phyloP scores from a whole-genome alignment of 305 asterid genomes.

The Fraxinus velutina region DNA sequence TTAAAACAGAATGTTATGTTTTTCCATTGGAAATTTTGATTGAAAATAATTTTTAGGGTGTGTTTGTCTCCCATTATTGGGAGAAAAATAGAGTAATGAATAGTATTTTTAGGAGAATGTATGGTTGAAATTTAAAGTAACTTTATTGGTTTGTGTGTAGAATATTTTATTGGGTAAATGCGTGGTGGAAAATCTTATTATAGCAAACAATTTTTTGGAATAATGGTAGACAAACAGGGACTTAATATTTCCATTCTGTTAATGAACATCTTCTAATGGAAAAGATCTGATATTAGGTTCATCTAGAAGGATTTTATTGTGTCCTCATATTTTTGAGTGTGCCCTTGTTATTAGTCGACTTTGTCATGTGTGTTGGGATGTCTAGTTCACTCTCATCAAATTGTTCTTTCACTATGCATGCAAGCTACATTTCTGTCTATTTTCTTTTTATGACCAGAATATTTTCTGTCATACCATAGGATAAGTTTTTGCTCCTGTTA shows the following conservation, averaged over 20 bases:
- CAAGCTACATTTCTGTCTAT: neutral
- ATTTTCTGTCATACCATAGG: neutral
- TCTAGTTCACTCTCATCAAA: constrained; percentile 8
- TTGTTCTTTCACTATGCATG: neutral
- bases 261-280: neutral
- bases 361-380: neutral
- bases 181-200: too few species aligned
- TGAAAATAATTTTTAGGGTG: neutral
- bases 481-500: neutral
- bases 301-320: neutral
- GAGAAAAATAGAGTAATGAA: too few species aligned
- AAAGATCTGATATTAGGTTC: neutral
- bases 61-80: too few species aligned
- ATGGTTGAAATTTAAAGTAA: too few species aligned
- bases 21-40: neutral
- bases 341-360: neutral
- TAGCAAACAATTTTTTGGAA: too few species aligned
- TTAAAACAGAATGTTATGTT: neutral
- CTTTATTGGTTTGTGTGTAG: too few species aligned
- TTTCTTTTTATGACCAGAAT: neutral
- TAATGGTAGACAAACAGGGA: too few species aligned
- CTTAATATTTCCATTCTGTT: neutral
- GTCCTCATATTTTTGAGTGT: neutral
- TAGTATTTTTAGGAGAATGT: too few species aligned
- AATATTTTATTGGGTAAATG: too few species aligned